phyloP scores from a whole-genome alignment of 495 filamentous ascomycete species.

The Immersiella caudata region DNA sequence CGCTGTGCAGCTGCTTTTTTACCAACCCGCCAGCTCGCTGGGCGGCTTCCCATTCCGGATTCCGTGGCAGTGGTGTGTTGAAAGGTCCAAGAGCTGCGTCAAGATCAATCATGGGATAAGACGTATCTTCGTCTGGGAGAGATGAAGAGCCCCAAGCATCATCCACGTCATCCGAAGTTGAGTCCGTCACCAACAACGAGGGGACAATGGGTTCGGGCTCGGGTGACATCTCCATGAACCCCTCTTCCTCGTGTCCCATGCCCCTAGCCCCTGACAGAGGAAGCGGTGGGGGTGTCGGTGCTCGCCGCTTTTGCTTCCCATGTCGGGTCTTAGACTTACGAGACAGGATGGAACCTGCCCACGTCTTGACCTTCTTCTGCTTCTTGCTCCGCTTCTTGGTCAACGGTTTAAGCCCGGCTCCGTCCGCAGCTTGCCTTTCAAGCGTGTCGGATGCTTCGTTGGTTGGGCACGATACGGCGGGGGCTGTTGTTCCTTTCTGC shows the following conservation, averaged over 20 bases:
- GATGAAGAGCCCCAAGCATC: conserved; percentile 27
- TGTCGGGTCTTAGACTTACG: conserved; percentile 59
- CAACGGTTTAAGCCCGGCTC: conserved; percentile 26
- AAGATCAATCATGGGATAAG: conserved; percentile 85
- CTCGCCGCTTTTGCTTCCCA: conserved; percentile 46
- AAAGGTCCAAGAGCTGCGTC: conserved; percentile 95
- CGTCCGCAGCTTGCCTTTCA: conserved; percentile 3
- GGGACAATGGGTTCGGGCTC: conserved; percentile 34
- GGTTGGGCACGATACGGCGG: conserved; percentile 13
- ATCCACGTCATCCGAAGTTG: conserved; percentile 13
- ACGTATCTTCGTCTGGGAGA: conserved; percentile 55
- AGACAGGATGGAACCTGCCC: conserved; percentile 77
- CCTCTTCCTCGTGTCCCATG: conserved; percentile 32
- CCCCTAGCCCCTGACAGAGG: conserved; percentile 23
- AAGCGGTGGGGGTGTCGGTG: conserved; percentile 46
- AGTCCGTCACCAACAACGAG: conserved; percentile 32
- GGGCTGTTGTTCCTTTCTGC: conserved; percentile 28
- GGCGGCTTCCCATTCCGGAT: conserved; percentile 59
- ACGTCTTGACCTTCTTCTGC: conserved; percentile 77
- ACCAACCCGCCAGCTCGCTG: conserved; percentile 61
- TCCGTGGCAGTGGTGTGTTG: conserved; percentile 70
- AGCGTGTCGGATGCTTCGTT: conserved; percentile 23
- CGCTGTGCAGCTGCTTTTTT: conserved; percentile 86
- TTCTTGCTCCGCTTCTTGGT: conserved; percentile 64
- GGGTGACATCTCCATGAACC: conserved; percentile 21